phyloP scores from a whole-genome alignment of 2,329 filamentous ascomycete genomes.

The Phaeoacremonium minimum region DNA sequence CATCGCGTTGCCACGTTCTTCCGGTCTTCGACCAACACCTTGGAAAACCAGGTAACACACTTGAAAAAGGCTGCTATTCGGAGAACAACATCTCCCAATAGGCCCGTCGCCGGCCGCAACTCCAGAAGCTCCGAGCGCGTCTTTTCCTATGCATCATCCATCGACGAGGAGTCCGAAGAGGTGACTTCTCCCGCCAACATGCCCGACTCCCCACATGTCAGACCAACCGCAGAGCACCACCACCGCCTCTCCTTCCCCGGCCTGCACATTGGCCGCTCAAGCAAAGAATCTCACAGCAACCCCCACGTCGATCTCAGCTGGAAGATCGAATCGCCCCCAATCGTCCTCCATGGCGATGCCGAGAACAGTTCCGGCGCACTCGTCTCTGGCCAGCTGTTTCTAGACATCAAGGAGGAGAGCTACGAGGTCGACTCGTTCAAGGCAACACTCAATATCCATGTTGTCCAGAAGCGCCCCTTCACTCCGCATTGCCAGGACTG shows the following conservation, averaged over 20 bases:
- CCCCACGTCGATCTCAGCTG: constrained; percentile 42
- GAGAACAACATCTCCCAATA: constrained; percentile 23
- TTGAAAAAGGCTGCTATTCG: constrained; percentile 36
- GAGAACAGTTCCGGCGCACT: constrained; percentile 77
- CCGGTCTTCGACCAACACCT: constrained; percentile 41
- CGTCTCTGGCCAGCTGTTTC: constrained; percentile 75
- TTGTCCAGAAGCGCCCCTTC: constrained; percentile 78
- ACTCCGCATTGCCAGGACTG: constrained; percentile 76
- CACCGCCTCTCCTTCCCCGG: constrained; percentile 33
- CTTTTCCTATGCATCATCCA: constrained; percentile 29
- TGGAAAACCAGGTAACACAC: constrained; percentile 43
- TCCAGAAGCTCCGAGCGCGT: constrained; percentile 24
- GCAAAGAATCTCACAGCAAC: constrained; percentile 33
- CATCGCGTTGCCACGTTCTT: constrained; percentile 55
- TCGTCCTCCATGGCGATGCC: constrained; percentile 75
- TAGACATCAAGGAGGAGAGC: constrained; percentile 64
- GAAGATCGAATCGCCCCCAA: constrained; percentile 79
- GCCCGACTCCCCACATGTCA: constrained; percentile 13
- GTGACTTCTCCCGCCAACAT: constrained; percentile 13
- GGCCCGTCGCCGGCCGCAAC: constrained; percentile 15
- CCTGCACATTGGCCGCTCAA: constrained; percentile 35
- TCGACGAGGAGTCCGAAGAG: constrained; percentile 27
- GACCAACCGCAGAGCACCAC: constrained; percentile 25
- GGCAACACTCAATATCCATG: constrained; percentile 66
- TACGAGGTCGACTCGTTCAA: constrained; percentile 69